These are phyloP conservation scores for Umbelopsis sp. DNA, from an alignment of 371 early-diverging fungal genomes.

Conservation along the genomic window DNA sequence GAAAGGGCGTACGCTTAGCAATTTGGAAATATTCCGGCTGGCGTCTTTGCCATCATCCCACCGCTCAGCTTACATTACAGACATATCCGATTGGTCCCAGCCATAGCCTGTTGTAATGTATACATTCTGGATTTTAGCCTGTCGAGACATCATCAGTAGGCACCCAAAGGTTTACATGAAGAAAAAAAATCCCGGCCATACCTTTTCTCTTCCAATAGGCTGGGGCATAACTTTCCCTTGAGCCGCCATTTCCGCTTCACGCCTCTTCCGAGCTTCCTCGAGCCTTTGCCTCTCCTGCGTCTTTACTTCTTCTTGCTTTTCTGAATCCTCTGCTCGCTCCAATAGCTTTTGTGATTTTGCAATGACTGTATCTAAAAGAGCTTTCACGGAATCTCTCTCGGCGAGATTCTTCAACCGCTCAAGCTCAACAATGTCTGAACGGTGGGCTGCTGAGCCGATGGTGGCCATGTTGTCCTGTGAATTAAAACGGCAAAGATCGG, in stretches of 20 bases:
- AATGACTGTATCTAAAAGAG: background rate
- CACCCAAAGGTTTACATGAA: background rate
- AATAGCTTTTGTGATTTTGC: background rate
- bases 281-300: background rate
- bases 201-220: constrained; percentile 11
- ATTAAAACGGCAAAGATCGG: background rate
- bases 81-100: constrained; percentile 27
- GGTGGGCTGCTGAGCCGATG: background rate
- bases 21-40: too few species aligned
- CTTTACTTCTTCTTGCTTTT: background rate
- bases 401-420: background rate
- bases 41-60: too few species aligned
- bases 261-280: background rate
- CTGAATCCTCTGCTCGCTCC: background rate
- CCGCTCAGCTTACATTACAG: constrained; percentile 21
- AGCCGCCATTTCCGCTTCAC: background rate
- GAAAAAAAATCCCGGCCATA: background rate
- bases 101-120: constrained; percentile 31
- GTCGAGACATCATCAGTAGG: background rate
- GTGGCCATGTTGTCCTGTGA: background rate
- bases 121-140: constrained; percentile 31
- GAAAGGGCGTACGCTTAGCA: too few species aligned
- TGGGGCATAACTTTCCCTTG: constrained; percentile 10
- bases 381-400: constrained; percentile 1
- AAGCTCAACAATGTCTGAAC: constrained; percentile 3